Conservation (phyloP, 768 basidiomycete genomes). For the Tylopilus sp. region DNA sequence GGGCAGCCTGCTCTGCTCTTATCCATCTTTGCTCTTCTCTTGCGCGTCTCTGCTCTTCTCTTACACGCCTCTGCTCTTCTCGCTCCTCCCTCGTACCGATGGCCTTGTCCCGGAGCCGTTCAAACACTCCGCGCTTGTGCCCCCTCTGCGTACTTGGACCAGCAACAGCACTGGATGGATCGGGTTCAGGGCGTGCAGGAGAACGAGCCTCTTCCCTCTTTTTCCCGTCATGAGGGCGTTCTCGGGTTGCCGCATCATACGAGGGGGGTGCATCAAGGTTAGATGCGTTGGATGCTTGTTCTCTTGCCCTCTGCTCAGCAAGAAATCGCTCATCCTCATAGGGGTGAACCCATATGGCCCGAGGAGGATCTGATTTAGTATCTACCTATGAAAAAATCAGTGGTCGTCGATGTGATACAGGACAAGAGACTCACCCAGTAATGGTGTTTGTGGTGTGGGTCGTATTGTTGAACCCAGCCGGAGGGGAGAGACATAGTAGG, state of each 20-base stretch:
- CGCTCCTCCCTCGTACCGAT: slow-evolving; percentile 65
- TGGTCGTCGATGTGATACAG: too few species aligned
- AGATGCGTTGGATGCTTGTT: slow-evolving; percentile 10
- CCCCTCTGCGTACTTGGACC: slow-evolving; percentile 9
- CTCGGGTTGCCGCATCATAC: slow-evolving; percentile 24
- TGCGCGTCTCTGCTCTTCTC: slow-evolving; percentile 2
- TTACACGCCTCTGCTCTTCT: slow-evolving; percentile 36
- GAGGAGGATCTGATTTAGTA: slow-evolving; percentile 56
- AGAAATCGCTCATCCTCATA: slow-evolving; percentile 66
- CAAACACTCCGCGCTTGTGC: slow-evolving; percentile 52
- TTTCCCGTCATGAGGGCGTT: slow-evolving; percentile 26
- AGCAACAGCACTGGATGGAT: neutral
- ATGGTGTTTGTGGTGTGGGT: slow-evolving; percentile 37
- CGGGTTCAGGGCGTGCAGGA: neutral
- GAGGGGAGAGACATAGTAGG: slow-evolving; percentile 42
- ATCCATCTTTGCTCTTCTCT: slow-evolving; percentile 26
- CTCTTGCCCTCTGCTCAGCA: slow-evolving; percentile 43
- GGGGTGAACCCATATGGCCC: slow-evolving; percentile 72
- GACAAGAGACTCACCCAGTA: slow-evolving; percentile 44
- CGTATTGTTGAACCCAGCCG: slow-evolving; percentile 55
- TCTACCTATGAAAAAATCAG: slow-evolving; percentile 47
- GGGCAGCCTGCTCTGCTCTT: slow-evolving; percentile 30
- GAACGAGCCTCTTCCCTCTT: slow-evolving; percentile 4
- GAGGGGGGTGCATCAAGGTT: slow-evolving; percentile 22
- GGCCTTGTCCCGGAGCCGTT: slow-evolving; percentile 59